A percentile compares a stretch with the other conserved stretches of the same genome.
Conservation (phyloP, 2,329 filamentous ascomycete genomes). For the Aspergillus floridensis region DNA sequence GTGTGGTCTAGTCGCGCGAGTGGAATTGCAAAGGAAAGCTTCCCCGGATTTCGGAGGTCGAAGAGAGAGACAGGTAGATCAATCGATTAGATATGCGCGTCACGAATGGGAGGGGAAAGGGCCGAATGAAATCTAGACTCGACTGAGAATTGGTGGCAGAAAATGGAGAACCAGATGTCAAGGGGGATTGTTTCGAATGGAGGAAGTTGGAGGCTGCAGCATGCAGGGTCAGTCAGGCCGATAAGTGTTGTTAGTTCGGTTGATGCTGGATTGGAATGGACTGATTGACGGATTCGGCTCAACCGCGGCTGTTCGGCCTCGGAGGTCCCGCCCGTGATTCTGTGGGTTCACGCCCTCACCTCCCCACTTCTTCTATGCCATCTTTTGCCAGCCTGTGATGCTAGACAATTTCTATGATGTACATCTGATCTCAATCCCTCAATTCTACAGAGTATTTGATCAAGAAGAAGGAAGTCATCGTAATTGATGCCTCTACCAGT, state of each 20-base stretch:
- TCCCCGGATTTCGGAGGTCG: conserved; percentile 19
- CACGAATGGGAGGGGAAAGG: conserved; percentile 1
- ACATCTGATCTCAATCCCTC: no score
- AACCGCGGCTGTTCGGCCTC: conserved; percentile 35
- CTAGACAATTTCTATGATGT: no score
- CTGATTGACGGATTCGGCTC: conserved; percentile 15
- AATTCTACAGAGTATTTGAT: no score
- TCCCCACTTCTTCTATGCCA: no score
- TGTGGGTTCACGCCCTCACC: no score
- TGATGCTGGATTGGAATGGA: conserved; percentile 9
- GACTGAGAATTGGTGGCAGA: background rate
- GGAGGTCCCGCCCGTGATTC: conserved; percentile 26
- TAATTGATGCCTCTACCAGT: no score
- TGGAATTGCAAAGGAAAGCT: background rate
- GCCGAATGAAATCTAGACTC: background rate
- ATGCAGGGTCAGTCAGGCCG: background rate
- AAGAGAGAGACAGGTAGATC: background rate
- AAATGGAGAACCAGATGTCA: background rate
- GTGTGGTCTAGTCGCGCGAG: background rate
- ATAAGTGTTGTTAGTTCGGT: background rate
- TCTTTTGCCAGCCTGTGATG: no score
- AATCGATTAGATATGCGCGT: background rate
- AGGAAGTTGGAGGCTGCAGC: background rate
- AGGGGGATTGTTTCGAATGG: background rate
- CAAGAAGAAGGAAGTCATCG: no score